Conservation (phyloP, 2,329 filamentous ascomycete species). For the Ophiocordyceps australis region DNA sequence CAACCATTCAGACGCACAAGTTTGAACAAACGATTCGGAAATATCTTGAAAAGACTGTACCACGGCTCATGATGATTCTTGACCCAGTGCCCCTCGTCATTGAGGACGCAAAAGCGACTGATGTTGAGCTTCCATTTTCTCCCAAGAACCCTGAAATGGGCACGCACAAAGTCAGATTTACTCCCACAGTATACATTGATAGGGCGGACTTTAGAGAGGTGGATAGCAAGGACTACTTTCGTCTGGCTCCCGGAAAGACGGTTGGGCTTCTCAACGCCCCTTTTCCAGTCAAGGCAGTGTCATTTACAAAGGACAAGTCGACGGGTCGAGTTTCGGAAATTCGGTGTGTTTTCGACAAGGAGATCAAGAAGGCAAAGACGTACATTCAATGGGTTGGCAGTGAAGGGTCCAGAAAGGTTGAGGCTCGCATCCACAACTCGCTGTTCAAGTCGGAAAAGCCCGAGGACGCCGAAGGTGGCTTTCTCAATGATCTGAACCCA, state of each 20-base stretch:
- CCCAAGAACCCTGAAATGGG: conserved; percentile 59
- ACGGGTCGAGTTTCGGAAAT: conserved; percentile 50
- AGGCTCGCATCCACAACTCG: conserved; percentile 62
- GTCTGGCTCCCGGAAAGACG: conserved; percentile 57
- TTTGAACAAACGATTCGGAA: conserved; percentile 74
- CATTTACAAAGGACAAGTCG: conserved; percentile 47
- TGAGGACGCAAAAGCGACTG: conserved; percentile 46
- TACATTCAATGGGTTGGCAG: conserved; percentile 78
- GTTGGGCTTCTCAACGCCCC: conserved; percentile 60
- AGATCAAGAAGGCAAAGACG: conserved; percentile 56
- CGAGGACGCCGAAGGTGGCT: conserved; percentile 58
- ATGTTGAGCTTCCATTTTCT: conserved; percentile 62
- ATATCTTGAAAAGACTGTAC: conserved; percentile 77
- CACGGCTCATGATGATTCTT: conserved; percentile 74
- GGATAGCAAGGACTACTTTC: conserved; percentile 62
- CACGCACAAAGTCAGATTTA: conserved; percentile 42
- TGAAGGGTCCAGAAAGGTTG: conserved; percentile 47
- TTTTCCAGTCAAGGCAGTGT: conserved; percentile 51
- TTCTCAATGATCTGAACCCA: conserved; percentile 69
- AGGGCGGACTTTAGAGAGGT: conserved; percentile 62
- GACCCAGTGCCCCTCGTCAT: conserved; percentile 73
- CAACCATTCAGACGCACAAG: conserved; percentile 62
- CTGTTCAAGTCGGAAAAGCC: conserved; percentile 83
- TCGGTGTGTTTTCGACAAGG: conserved; percentile 45
- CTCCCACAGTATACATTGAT: conserved; percentile 72